phyloP scores from a whole-genome alignment of 2,329 filamentous ascomycete species.

The Erysiphe neolycopersici region DNA sequence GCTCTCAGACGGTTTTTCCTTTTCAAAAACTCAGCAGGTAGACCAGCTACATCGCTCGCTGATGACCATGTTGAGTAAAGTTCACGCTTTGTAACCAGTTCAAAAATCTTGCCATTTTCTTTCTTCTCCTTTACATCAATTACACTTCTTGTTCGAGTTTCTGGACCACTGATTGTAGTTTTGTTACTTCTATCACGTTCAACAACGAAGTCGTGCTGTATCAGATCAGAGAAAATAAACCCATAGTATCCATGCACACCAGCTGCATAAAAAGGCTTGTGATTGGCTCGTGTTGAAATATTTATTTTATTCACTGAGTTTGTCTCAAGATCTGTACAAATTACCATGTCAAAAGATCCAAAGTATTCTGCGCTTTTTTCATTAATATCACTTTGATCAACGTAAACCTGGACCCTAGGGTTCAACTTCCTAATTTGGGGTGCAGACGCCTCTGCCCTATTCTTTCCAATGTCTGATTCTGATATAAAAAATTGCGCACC shows the following conservation, averaged over 20 bases:
- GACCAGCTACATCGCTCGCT: slow-evolving; percentile 48
- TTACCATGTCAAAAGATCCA: slow-evolving; percentile 53
- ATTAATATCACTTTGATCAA: slow-evolving; percentile 40
- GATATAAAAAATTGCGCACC: slow-evolving; percentile 62
- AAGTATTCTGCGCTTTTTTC: slow-evolving; percentile 50
- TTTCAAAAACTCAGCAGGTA: slow-evolving; percentile 42
- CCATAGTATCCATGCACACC: slow-evolving; percentile 76
- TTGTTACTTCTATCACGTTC: slow-evolving; percentile 64
- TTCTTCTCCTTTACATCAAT: slow-evolving; percentile 43
- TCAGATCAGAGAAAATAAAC: slow-evolving; percentile 82
- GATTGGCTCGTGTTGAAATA: slow-evolving; percentile 53
- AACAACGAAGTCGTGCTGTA: slow-evolving; percentile 71
- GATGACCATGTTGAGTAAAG: slow-evolving; percentile 68
- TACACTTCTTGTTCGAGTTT: slow-evolving; percentile 56
- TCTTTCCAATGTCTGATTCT: slow-evolving; percentile 43
- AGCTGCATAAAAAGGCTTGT: slow-evolving; percentile 68
- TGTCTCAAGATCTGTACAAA: slow-evolving; percentile 69
- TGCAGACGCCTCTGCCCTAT: slow-evolving; percentile 59
- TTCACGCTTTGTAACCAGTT: slow-evolving; percentile 79
- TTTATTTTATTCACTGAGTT: slow-evolving; percentile 55
- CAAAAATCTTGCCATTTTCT: slow-evolving; percentile 43
- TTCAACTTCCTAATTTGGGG: slow-evolving; percentile 66
- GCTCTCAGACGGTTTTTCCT: slow-evolving; percentile 41
- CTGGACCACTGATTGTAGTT: slow-evolving; percentile 28
- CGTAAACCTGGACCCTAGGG: slow-evolving; percentile 53